Evolutionary conservation across 441 rosid genomes (phyloP), one percentile per base, ranked within the genome.

Genomic region (Mallotus repandus): DNA sequence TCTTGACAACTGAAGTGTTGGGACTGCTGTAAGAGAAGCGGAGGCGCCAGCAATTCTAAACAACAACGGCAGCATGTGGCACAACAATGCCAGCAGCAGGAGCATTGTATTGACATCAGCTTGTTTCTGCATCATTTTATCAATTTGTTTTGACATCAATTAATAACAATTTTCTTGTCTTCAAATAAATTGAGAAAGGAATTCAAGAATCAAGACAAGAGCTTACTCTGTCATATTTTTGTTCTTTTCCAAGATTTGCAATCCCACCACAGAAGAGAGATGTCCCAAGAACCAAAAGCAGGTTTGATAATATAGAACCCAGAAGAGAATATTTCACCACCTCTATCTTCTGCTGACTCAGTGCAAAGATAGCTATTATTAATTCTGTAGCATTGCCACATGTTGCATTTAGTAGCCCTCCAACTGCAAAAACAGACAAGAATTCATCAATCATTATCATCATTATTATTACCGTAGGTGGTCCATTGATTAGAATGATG

Each of bases 311-410:
- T 15, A 95, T 74, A 21, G 99, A 95, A 52, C 99, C 99, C 76
- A 95, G 70, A 12, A 95, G 94, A 18, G 98, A 93, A 63, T 87
- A 91, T 74, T 95, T 95, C 73, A 95, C 92, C 66, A 95, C 86
- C 0, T 81, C 89, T 75, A 92, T 83, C 73, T 94, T 92, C 52
- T 66, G 73, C 60, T 89, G 82, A 78, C 74, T 69, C 5, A 94
- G 86, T 59, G 99, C 99, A 22, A 94, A 84, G 46, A 91, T 80
- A 54, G 98, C 98, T 72, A 94, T 92, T 71, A 94, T 94, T 71
- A 94, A 81, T 82, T 94, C 99, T 11, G 99, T 90, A 0, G 97
- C 99, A 80, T 96, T 96, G 14, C 99, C 99, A 76, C 99, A 91
- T 4, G 99, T 93, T 69, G 99, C 99, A 74, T 96, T 96, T 77